Base-by-base conservation (phyloP, 1,284 basidiomycete genomes). In the Tetrapyrgos nigripes region DNA sequence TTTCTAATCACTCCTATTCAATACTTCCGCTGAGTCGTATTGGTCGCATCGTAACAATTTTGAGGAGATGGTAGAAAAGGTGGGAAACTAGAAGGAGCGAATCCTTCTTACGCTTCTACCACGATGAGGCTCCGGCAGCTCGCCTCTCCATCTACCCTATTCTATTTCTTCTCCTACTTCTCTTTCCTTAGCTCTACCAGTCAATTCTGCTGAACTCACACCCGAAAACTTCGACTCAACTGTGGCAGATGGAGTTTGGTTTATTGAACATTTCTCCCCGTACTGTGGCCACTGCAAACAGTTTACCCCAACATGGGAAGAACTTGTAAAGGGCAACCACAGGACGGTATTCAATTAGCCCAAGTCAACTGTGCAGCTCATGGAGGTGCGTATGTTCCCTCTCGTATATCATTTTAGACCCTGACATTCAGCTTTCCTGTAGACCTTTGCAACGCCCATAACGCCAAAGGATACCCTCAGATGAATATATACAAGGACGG, bases 321-420 rank as follows among this genome's bases (percentile, higher is more conserved):
- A 88, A 50, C 79, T 98, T 3, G 84, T 84, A 1, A 72, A 77
- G 27, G 83, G 89, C 37, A 86, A 85, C 57, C 33, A 24, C 28
- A 35, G 14, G 31, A 40, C 73, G 80, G 81, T 9, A 86, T 97
- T 11, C 83, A 85, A 56, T 81, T 96, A 59, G 94, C 91, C 0
- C 94, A 95, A 70, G 89, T 97, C 45, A 89, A 97, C 73, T 97
- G 96, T 70, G 81, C 88, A 0, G 81, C 89, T 3, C 80, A 94
- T 70, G 93, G 93, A 68, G 94, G 94, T 92, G 61, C 62, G 89
- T 50, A 8, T 33, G 24, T 28, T 56, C 21, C 28, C 10, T 49
- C 48, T 43, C 8, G 49, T 43, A 17, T 47, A 43, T 23, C 53
- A 9, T 35, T 17, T 40, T 21, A 24, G 2, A 13, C n/a, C 47